Base-by-base conservation (phyloP, 441 rosid genomes). In the Brassica hybrid region DNA sequence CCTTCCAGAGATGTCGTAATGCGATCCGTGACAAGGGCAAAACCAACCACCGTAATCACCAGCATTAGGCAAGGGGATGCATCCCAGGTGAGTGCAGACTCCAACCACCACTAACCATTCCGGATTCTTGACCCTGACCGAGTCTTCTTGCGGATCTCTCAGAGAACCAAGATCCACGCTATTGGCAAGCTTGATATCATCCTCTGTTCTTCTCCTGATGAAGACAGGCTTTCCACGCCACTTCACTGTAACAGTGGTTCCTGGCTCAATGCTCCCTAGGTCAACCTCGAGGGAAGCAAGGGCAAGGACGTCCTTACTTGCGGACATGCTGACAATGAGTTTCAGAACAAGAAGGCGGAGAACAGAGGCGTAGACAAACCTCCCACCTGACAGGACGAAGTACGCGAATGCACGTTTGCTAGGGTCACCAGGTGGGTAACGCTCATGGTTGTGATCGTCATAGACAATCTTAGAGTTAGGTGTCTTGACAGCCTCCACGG, bases 21-120 rank as follows among this genome's bases (percentile, higher is more conserved):
- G 99, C 1, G 99, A 95, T 0, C 99, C 99, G 9, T 95, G 99
- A 83, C 99, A 95, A 1, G 98, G 99, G 76, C 98, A 95, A 76
- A 95, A 95, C 99, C 99, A 95, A 12, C 98, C 99, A 0, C 98
- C 98, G 68, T 83, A 95, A 34, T 95, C 99, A 75, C 99, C 99
- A 72, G 99, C 98, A 84, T 95, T 95, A 0, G 99, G 99, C 74
- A 95, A 84, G 1, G 98, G 98, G 78, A 94, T 94, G 86, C 98
- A 94, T 3, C 98, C 98, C 83, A 94, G 62, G 71, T 95, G 99
- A 36, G 98, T 95, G 88, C 98, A 95, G 56, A 95, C 99, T 19
- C 98, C 99, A 13, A 95, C 70, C 18, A 95, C 98, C 0, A 95
- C 77, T 67, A 95, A 91, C 98, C 99, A 95, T 77, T 93, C 98